phyloP scores from a whole-genome alignment of 345 rosid species.

The Linum usitatissimum region DNA sequence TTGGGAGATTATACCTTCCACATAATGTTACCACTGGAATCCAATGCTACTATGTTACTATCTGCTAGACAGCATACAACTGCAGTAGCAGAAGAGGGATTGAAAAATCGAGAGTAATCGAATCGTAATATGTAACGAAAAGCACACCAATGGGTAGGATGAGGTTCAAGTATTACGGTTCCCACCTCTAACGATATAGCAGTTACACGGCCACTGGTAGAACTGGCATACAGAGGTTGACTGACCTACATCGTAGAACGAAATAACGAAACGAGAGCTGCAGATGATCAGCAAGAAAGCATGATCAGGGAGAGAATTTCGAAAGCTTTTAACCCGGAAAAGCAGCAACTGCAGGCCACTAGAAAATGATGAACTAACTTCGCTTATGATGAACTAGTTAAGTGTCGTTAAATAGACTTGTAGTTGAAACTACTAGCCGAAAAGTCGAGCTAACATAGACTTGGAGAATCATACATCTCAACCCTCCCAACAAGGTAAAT shows the following conservation, averaged over 20 bases:
- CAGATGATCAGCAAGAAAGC: not conserved
- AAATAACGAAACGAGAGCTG: constrained; percentile 11
- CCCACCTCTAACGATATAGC: constrained; percentile 81
- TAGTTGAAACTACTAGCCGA: too few species aligned
- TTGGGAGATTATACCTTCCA: constrained; percentile 55
- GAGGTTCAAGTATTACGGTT: constrained; percentile 24
- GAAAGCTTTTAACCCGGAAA: too few species aligned
- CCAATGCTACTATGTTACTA: constrained; percentile 55
- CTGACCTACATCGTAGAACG: constrained; percentile 30
- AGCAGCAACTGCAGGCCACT: too few species aligned
- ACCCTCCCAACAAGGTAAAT: too few species aligned
- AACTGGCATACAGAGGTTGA: constrained; percentile 50
- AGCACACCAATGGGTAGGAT: not conserved
- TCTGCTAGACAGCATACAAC: constrained; percentile 92
- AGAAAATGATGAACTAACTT: too few species aligned
- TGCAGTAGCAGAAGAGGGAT: constrained; percentile 24
- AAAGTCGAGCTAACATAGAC: too few species aligned
- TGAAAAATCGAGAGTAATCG: not conserved
- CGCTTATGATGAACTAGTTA: too few species aligned
- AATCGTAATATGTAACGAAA: not conserved
- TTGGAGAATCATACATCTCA: too few species aligned
- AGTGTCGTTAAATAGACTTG: too few species aligned
- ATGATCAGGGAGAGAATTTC: too few species aligned
- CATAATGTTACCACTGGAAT: constrained; percentile 42
- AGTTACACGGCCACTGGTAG: constrained; percentile 75